Base-by-base conservation (phyloP, 192 early-diverging fungal genomes). In the Podila epigama region DNA sequence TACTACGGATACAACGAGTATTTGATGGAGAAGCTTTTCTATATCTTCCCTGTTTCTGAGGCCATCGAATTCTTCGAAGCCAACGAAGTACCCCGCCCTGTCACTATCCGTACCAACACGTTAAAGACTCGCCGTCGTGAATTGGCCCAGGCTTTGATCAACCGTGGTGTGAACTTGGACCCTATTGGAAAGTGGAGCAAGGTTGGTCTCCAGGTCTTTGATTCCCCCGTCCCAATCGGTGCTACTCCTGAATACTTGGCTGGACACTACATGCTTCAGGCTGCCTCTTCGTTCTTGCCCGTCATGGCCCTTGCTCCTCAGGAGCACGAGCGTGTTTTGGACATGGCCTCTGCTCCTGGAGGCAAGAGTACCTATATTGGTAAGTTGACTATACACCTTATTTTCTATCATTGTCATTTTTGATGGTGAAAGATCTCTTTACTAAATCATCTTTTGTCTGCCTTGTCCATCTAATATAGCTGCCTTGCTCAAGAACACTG, bases 241-340 rank as follows among this genome's bases (percentile, higher is more conserved):
- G 98, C 98, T 4, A 98, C 98, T 0, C 98, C 98, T 37, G 98
- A 99, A 79, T 99, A 99, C 70, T 89, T 99, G 65, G 95, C 98
- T 27, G 98, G 98, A 13, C 95, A 99, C 70, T 99, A 99, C 66
- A 99, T 99, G 94, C 89, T 99, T 44, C 98, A 99, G 77, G 93
- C 98, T 0, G 96, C 96, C 12, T 94, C 95, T 13, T 99, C 98
- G 0, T 99, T 99, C 84, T 83, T 99, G 66, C 98, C 98, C 12
- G 96, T 98, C 28, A 93, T 99, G 84, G 88, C 98, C 6, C 81
- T 99, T 7, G 96, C 94, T 5, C 98, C 98, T 32, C 93, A 97
- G 79, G 95, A 97, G 63, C 88, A 95, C 75, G 98, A 99, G 63
- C 88, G 92, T 39, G 87, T 98, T 28, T 80, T 99, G 36, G 98